A percentile compares a stretch with the other conserved stretches of the same genome.
Conservation (phyloP, 345 rosid species). For the Lenwebbia sp. region DNA sequence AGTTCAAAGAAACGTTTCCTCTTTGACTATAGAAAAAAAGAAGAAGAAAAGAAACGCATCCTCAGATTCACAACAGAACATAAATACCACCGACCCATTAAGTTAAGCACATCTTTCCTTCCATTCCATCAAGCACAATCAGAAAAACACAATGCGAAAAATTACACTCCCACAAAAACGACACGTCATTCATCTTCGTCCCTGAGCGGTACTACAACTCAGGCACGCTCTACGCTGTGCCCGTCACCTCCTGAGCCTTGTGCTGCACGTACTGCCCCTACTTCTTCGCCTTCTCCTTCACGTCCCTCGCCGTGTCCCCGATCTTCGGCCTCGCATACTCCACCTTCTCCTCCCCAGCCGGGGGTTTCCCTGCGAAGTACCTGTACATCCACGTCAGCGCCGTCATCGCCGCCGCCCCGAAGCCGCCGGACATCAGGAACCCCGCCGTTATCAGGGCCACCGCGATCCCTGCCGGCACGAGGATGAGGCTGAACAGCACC, state of each 20-base stretch:
- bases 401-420: conserved; percentile 44
- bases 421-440: conserved; percentile 51
- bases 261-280: conserved; percentile 41
- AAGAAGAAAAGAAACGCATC: background rate
- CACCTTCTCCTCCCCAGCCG: conserved; percentile 47
- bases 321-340: conserved; percentile 33
- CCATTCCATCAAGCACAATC: background rate
- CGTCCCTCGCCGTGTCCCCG: conserved; percentile 18
- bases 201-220: background rate
- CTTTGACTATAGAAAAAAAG: no score
- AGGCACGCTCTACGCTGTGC: conserved; percentile 3
- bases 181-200: background rate
- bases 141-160: background rate
- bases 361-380: conserved; percentile 50
- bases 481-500: conserved; percentile 63
- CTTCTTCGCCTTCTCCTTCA: conserved; percentile 44
- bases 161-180: background rate
- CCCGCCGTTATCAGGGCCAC: conserved; percentile 45
- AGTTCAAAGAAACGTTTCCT: no score
- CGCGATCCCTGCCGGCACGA: conserved; percentile 56
- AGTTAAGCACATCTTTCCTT: background rate
- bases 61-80: background rate
- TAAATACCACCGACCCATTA: background rate
- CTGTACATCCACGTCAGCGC: conserved; percentile 55
- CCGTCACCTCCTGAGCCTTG: conserved; percentile 28